These are phyloP conservation scores for Ceratopteris richardii DNA, from an alignment of 75 land plant species.

Conservation along the genomic window DNA sequence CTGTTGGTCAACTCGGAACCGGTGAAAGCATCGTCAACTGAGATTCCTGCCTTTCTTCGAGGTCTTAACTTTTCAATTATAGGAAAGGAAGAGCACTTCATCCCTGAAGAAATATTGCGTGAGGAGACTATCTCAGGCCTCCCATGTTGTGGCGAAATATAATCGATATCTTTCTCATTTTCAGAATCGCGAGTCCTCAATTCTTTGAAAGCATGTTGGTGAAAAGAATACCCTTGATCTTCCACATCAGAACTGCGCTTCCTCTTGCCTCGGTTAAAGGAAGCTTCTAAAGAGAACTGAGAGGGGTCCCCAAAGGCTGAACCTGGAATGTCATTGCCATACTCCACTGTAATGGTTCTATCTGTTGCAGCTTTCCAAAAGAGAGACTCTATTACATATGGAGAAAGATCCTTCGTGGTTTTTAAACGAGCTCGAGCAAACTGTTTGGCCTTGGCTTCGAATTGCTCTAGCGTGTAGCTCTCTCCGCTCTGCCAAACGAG, in stretches of 20 bases:
- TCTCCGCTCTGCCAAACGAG: conserved; percentile 98
- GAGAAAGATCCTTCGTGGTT: conserved; percentile 31
- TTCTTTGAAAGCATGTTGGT: not conserved
- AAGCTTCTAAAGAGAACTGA: not conserved
- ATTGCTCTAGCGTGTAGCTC: conserved; percentile 63
- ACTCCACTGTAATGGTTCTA: conserved; percentile 82
- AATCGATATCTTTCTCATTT: too few relatives aligned
- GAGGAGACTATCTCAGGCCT: too few relatives aligned
- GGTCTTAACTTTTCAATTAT: not conserved
- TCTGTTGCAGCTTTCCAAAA: conserved; percentile 80
- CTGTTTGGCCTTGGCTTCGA: conserved; percentile 73
- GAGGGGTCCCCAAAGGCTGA: conserved; percentile 76
- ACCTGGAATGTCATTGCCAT: conserved; percentile 96
- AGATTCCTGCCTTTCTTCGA: conserved; percentile 6
- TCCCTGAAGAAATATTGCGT: too few relatives aligned
- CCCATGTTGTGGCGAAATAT: too few relatives aligned
- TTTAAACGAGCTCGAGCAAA: conserved; percentile 56
- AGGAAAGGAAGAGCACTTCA: too few relatives aligned
- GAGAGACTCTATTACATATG: conserved; percentile 60
- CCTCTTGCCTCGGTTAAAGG: not conserved
- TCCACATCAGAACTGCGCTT: not conserved
- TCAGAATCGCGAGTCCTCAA: too few relatives aligned
- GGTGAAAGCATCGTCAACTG: not conserved
- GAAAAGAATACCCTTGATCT: not conserved
- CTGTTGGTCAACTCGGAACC: conserved; percentile 60